Evolutionary conservation across 257 asterid species (phyloP).

Genomic region (Fraxinus quadrangulata): DNA sequence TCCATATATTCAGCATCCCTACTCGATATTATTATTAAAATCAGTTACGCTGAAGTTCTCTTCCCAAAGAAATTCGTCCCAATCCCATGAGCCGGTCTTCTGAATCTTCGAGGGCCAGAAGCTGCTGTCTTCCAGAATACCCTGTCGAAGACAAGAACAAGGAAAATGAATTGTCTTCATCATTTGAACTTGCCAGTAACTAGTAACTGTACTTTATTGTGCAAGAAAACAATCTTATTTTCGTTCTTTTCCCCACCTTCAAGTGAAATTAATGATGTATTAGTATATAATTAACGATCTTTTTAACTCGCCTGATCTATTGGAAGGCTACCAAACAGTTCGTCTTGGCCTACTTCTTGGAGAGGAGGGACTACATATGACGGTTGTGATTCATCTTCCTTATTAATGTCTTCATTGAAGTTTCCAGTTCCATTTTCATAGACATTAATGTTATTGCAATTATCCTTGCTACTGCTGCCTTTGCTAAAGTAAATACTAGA

Average conservation of each 20-base stretch:
- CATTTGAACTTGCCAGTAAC: too few species aligned
- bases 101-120: constrained; percentile 23
- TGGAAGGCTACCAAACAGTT: not conserved
- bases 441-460: not conserved
- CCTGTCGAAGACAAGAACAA: not conserved
- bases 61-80: constrained; percentile 45
- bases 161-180: not conserved
- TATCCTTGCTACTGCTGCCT: not conserved
- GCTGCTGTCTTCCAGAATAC: constrained; percentile 20
- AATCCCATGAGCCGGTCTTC: constrained; percentile 36
- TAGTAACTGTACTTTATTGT: not conserved
- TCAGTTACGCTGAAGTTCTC: constrained; percentile 33
- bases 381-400: not conserved
- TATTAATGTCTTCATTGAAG: not conserved
- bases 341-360: not conserved
- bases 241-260: too few species aligned
- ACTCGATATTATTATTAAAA: constrained; percentile 12
- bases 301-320: not conserved
- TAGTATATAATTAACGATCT: not conserved
- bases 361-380: constrained; percentile 15
- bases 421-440: constrained; percentile 1
- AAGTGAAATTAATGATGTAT: not conserved
- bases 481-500: not conserved
- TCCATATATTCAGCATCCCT: not conserved
- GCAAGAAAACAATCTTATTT: not conserved